Evolutionary conservation across 1,284 basidiomycete genomes (phyloP), one percentile per base, ranked within the genome.

Genomic region (Pseudozyma sp.): DNA sequence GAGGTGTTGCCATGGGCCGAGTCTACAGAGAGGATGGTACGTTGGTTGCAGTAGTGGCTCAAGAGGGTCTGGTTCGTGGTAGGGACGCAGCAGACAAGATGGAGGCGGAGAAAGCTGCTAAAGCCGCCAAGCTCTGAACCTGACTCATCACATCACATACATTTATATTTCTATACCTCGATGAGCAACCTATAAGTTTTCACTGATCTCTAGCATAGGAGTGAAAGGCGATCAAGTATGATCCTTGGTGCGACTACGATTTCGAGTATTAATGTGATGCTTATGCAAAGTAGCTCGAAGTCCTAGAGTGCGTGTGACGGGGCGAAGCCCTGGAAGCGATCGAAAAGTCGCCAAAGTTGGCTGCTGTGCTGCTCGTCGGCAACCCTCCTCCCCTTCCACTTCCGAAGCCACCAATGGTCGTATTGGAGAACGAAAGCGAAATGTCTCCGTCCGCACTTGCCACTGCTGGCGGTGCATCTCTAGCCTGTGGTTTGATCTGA

Each of bases 1-100:
- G 83, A 13, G 82, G 82, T 18, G 70, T 85, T 6, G 76, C 76
- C 9, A 39, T 82, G 6, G 82, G 78, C 3, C 61, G 83, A 5
- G 69, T 84, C 25, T 85, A 85, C 59, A 57, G 76, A 16, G 50
- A 69, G 21, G 81, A 83, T 34, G 83, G 83, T 16, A 78, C 79
- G 1, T 66, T 85, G 1, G 76, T 84, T 2, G 83, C 83, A 2
- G 73, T 83, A 14, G 70, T 67, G n/a, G 60, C 64, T n/a, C 77
- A 79, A 45, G 77, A 79, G 57, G 77, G 77, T 16, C 66, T 79
- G 6, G 59, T 79, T 31, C 49, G 77, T 10, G 57, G 71, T 12
- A 60, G 64, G 7, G 34, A 38, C 31, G 31, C 51, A 5, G 56
- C 69, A 10, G 50, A 58, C 5, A 14, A 34, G 7, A 47, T 59